Evolutionary conservation across 192 early-diverging fungal genomes (phyloP), one percentile per base, ranked within the genome.

Genomic region (Rhizoclosmatium sp.): DNA sequence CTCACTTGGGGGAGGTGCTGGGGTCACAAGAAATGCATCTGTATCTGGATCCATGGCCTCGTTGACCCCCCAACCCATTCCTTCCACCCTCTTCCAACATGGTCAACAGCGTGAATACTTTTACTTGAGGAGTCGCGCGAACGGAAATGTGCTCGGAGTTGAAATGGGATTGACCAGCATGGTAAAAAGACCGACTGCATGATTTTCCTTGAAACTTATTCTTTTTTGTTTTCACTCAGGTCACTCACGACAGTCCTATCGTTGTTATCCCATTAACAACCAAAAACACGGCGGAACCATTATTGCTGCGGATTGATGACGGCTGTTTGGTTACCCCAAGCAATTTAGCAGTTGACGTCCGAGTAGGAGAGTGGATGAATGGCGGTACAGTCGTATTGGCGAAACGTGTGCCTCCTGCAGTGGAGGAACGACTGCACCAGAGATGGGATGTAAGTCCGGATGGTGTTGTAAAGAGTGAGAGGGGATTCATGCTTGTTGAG

Each of bases 101-200:
- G 39, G 40, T 5, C 12, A 66, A 9, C 75, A 76, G 23, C 73
- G 31, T 31, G 31, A 31, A 31, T 76, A 41, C 65, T 76, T 76
- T 56, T 76, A 76, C 65, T 31, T 76, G 2, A 61, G 75, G 44
- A 31, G 19, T 4, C 42, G 49, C 16, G 75, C 75, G 16, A 76
- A 76, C 41, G 75, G 75, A 47, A 76, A 76, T 47, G 75, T 76
- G 2, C 65, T 76, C 5, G 75, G 75, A 31, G 75, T 76, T 42
- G 75, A 76, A 67, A 76, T 76, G 75, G 75, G 75, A 2, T 47
- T 76, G 4, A 76, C 75, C 5, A 44, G 14, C 19, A 76, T 76
- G 75, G 75, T 62, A 31, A 31, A 31, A 31, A 31, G 0, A 31
- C 31, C 0, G 31, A 31, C 31, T 62, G 60, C 1, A 19, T 40